Evolutionary conservation across 2,329 filamentous ascomycete species (phyloP).

Genomic region (Didymella lethalis): DNA sequence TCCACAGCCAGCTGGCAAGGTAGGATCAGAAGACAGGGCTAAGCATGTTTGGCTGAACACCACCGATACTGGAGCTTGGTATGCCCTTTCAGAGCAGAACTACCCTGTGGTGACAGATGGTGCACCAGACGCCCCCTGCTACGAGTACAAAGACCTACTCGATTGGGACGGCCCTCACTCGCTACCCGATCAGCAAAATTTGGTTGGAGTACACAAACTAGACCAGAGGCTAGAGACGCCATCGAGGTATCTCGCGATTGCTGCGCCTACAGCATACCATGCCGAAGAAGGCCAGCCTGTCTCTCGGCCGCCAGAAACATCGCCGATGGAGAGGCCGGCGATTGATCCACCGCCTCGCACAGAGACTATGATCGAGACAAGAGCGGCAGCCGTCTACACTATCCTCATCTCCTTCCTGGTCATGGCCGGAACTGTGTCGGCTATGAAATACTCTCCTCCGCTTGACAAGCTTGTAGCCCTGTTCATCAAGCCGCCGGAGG

Average conservation of each 20-base stretch:
- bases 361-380: constrained; percentile 25
- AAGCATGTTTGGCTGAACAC: constrained; percentile 79
- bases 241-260: constrained; percentile 34
- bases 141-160: constrained; percentile 50
- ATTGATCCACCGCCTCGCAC: constrained; percentile 33
- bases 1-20: constrained; percentile 79
- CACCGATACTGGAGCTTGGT: constrained; percentile 89
- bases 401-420: constrained; percentile 25
- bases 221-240: constrained; percentile 36
- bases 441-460: constrained; percentile 26
- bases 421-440: constrained; percentile 23
- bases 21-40: constrained; percentile 51
- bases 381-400: constrained; percentile 22
- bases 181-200: constrained; percentile 44
- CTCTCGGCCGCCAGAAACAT: constrained; percentile 32
- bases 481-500: constrained; percentile 24
- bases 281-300: constrained; percentile 31
- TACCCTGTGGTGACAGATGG: constrained; percentile 86
- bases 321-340: constrained; percentile 29
- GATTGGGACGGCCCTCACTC: constrained; percentile 39
- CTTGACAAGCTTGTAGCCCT: constrained; percentile 28
- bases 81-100: constrained; percentile 83
- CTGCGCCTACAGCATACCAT: constrained; percentile 36
- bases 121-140: constrained; percentile 65
- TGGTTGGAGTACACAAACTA: constrained; percentile 53